A percentile compares a stretch with the other conserved stretches of the same genome.
Evolutionary conservation across 805 yeast species (phyloP).

Genomic region (Hanseniaspora jakobsenii): DNA sequence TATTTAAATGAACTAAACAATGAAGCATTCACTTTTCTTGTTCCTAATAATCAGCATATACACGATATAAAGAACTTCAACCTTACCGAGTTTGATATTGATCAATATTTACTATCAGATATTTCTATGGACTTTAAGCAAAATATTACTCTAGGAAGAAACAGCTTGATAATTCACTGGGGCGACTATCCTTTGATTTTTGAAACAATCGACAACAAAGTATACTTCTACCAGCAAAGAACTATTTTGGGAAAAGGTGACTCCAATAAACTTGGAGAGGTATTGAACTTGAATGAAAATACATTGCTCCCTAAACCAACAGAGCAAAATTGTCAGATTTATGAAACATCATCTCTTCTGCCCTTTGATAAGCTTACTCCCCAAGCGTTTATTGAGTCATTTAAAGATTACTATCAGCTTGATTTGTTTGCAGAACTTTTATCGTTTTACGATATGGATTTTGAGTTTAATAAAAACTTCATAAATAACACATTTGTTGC

Average conservation of each 20-base stretch:
- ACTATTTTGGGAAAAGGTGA: not conserved
- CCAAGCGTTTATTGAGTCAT: not conserved
- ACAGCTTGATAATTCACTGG: not conserved
- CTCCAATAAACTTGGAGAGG: not conserved
- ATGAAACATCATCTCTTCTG: conserved; percentile 20
- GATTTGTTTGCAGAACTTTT: conserved; percentile 5
- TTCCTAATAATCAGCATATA: conserved; percentile 16
- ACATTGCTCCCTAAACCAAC: conserved; percentile 45
- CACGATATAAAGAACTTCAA: conserved; percentile 1
- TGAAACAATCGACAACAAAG: conserved; percentile 19
- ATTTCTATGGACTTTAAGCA: conserved; percentile 23
- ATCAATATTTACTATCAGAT: conserved; percentile 27
- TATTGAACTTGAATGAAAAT: conserved; percentile 27
- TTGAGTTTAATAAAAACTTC: conserved; percentile 21
- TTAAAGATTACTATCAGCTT: conserved; percentile 11
- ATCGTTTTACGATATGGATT: conserved; percentile 14
- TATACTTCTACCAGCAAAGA: conserved; percentile 6
- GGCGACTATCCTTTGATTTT: conserved; percentile 10
- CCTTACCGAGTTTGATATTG: conserved; percentile 18
- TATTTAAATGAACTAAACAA: conserved; percentile 41
- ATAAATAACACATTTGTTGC: conserved; percentile 35
- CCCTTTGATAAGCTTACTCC: conserved; percentile 5
- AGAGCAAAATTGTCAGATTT: conserved; percentile 54
- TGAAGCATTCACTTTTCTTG: conserved; percentile 45
- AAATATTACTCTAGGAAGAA: not conserved